Evolutionary conservation across 2,329 filamentous ascomycete species (phyloP), one percentile per base, ranked within the genome.

Genomic region (Periconia sp.): DNA sequence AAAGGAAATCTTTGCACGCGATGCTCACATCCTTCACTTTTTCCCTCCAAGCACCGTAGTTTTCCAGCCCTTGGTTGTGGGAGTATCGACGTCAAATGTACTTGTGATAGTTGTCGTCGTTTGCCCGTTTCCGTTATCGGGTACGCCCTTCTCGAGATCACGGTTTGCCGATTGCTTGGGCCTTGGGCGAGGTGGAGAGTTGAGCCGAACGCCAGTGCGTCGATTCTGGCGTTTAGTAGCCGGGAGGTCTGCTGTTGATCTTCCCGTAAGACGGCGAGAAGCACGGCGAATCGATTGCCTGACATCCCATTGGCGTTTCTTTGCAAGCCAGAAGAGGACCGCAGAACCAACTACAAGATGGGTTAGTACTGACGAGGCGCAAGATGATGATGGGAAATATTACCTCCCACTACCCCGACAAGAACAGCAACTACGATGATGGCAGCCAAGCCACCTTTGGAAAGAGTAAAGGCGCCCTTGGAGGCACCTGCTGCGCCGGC

Each of bases 241-340:
- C 46, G 48, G 50, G 31, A 44, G 44, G 33, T 60, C 58, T 37
- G 61, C 47, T 18, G 51, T 51, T 15, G 59, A 59, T 34, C 73
- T 70, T 15, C 72, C 72, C 1, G 74, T 76, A 31, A 77, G 46
- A 18, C 73, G 72, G 30, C 73, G 69, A 12, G 74, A 76, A 1
- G 88, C 91, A 52, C 81, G 82, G 41, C 85, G 81, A 43, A 95
- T 77, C 21, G 79, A 87, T 63, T 88, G 83, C 45, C 85, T 82
- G 54, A 94, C 76, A 54, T 85, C 87, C 89, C 89, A 94, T 69
- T 92, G 88, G 33, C 85, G 83, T 73, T 89, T 91, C 77, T 94
- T 94, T 41, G 89, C 87, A 25, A 92, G 67, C 68, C 86, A 89
- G 73, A 88, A 95, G 19, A 94, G 81, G 2, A 83, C 73, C 3